These are phyloP conservation scores for Tricholomella constricta DNA, from an alignment of 768 basidiomycete species.

Conservation along the genomic window DNA sequence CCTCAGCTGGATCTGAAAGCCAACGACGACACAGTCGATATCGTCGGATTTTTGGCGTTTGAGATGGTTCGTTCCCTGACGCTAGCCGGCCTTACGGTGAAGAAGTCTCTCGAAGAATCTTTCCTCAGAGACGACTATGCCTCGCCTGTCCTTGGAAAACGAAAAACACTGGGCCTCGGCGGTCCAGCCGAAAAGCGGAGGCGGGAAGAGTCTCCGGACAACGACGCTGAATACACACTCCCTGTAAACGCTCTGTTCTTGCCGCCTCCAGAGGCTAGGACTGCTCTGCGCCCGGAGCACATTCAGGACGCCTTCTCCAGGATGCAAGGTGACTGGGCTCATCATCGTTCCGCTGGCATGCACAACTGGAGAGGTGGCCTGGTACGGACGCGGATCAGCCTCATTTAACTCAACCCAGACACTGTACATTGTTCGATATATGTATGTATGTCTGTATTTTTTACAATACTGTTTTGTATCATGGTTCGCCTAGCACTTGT, in stretches of 20 bases:
- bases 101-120: conserved; percentile 75
- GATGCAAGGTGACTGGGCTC: conserved; percentile 87
- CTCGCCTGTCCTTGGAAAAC: conserved; percentile 69
- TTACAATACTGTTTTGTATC: conserved; percentile 23
- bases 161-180: conserved; percentile 53
- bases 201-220: conserved; percentile 62
- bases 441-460: conserved; percentile 11
- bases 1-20: conserved; percentile 84
- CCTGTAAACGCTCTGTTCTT: conserved; percentile 77
- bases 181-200: conserved; percentile 54
- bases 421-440: background rate
- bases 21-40: conserved; percentile 93
- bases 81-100: conserved; percentile 83
- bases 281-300: conserved; percentile 78
- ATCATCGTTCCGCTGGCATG: conserved; percentile 83
- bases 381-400: conserved; percentile 73
- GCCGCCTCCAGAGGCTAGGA: conserved; percentile 79
- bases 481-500: conserved; percentile 22
- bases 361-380: conserved; percentile 88
- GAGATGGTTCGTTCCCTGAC: conserved; percentile 96
- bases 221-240: conserved; percentile 61
- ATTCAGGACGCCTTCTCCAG: conserved; percentile 89
- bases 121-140: conserved; percentile 66
- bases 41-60: conserved; percentile 95
- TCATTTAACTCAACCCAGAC: conserved; percentile 51